Evolutionary conservation across 495 filamentous ascomycete species (phyloP).

Genomic region (Penicillium mononematosum): DNA sequence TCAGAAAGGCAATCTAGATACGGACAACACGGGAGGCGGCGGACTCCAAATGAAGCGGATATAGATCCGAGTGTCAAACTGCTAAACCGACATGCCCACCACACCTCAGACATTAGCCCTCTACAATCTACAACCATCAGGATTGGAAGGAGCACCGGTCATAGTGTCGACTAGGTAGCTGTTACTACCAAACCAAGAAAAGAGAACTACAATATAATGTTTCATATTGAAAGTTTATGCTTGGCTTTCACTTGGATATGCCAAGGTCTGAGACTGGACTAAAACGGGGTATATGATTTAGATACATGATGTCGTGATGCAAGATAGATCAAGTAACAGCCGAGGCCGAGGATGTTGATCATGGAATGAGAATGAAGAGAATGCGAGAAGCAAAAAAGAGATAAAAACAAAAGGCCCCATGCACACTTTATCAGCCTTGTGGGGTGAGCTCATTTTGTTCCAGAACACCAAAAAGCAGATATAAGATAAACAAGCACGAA

Average conservation of each 20-base stretch:
- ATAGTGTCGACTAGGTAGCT: not conserved
- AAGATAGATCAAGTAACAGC: conserved; percentile 21
- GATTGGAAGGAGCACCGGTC: not conserved
- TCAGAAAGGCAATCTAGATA: not conserved
- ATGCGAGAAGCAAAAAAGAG: not conserved
- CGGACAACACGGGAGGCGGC: not conserved
- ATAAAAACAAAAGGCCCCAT: conserved; percentile 10
- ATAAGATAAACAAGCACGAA: conserved; percentile 6
- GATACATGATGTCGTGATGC: conserved; percentile 32
- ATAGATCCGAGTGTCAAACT: not conserved
- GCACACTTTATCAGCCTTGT: conserved; percentile 4
- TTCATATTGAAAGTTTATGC: not conserved
- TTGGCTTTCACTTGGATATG: conserved; percentile 8
- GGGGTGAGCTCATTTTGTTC: conserved; percentile 15
- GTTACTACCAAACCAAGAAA: not conserved
- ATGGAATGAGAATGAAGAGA: conserved; percentile 24
- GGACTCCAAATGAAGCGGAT: not conserved
- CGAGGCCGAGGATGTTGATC: not conserved
- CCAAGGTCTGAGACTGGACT: conserved; percentile 6
- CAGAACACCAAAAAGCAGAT: conserved; percentile 17
- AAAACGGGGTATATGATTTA: conserved; percentile 28
- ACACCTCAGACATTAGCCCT: not conserved
- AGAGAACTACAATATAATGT: not conserved
- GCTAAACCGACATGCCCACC: not conserved
- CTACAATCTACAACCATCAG: not conserved